Evolutionary conservation across 192 early-diverging fungal genomes (phyloP), one percentile per base, ranked within the genome.

Genomic region (Coemansia sp.): DNA sequence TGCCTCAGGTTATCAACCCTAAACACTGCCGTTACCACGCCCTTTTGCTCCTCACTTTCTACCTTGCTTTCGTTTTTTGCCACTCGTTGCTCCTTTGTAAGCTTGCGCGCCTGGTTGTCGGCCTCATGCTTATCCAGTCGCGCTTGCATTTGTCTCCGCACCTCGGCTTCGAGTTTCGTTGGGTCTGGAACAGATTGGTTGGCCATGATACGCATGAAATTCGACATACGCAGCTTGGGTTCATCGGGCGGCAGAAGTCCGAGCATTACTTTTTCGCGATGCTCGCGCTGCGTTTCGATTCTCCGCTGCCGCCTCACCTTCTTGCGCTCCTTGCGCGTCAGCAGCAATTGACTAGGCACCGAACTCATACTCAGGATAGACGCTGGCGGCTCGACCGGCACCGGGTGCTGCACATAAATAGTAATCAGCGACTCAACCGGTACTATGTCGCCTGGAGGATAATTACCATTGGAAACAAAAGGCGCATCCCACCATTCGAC

Each of bases 401-500:
- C 67, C 6, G 76, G 75, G 16, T 76, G 78, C 35, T 71, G 74
- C 22, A 75, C 64, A 58, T 83, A 77, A 12, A 80, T 45, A 5
- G 74, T 62, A 3, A 83, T 61, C 35, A 79, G 67, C 39, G 74
- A 97, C 75, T 49, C 93, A 11, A 74, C 37, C n/a, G 86, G 76
- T 0, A 85, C 76, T 1, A 75, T 65, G 20, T 76, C 68, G 22
- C 89, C 75, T 45, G 84, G 83, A 37, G 86, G 87, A 77, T 98
- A 98, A 8, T 84, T 78, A 49, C 85, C 86, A 69, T 92, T 86
- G 2, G 82, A 71, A 13, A 91, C 83, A 24, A 98, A 85, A 12
- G 89, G 91, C 37, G 86, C 87, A 85, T 99, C 98, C 98, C 98
- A 99, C 98, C 98, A 99, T 76, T 99, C 98, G 11, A 93, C 87